A percentile compares a stretch with the other conserved stretches of the same genome.
Evolutionary conservation across 1,284 basidiomycete genomes (phyloP).

Genomic region (Naganishia cerealis): DNA sequence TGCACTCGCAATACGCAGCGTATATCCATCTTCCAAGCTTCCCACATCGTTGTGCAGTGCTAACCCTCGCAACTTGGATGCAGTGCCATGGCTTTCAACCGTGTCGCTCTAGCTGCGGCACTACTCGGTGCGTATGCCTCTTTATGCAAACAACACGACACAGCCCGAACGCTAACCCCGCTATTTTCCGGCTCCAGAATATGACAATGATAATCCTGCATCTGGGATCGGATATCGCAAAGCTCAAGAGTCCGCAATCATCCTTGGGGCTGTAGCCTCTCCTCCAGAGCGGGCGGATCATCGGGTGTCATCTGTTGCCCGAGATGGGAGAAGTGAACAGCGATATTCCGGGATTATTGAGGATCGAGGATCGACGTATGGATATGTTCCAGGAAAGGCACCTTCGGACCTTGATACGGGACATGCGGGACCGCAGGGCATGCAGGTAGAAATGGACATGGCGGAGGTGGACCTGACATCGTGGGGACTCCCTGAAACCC

Average conservation of each 20-base stretch:
- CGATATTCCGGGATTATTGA: constrained; percentile 10
- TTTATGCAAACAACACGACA: background rate
- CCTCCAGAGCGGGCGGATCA: background rate
- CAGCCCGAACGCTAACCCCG: background rate
- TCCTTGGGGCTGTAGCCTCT: constrained; percentile 36
- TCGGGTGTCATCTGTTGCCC: background rate
- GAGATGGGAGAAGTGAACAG: background rate
- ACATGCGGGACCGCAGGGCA: constrained; percentile 33
- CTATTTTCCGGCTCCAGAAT: constrained; percentile 39
- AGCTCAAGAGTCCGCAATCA: constrained; percentile 44
- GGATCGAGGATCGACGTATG: constrained; percentile 12
- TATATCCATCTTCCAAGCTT: no score
- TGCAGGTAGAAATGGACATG: constrained; percentile 25
- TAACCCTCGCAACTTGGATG: no score
- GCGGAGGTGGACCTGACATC: constrained; percentile 33
- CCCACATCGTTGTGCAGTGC: no score
- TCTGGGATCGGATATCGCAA: constrained; percentile 37
- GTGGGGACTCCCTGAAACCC: constrained; percentile 33
- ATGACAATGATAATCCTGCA: constrained; percentile 47
- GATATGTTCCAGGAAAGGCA: constrained; percentile 1
- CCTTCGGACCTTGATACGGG: constrained; percentile 12
- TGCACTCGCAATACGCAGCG: no score
- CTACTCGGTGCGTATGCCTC: constrained; percentile 35
- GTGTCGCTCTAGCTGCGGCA: constrained; percentile 50
- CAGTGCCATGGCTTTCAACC: constrained; percentile 38